Base-by-base conservation (phyloP, 2,329 filamentous ascomycete genomes). In the Endothia cerciana region DNA sequence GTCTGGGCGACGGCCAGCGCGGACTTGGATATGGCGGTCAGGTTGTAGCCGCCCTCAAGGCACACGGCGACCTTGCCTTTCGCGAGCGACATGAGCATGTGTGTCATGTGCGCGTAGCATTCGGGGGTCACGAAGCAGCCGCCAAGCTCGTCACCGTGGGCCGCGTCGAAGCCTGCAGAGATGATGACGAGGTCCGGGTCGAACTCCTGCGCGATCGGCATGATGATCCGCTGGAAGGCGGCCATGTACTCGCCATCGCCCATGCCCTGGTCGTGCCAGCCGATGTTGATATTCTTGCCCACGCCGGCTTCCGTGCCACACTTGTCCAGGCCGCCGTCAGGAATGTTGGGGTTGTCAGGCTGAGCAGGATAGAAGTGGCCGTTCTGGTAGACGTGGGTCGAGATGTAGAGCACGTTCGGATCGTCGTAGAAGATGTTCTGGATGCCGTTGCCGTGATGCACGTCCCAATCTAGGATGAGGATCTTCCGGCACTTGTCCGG, bases 51-150 rank as follows among this genome's bases (percentile, higher is more conserved):
- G 28, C 95, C 95, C 79, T 99, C 95, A 2, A 99, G 83, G 74
- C 94, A 97, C 10, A 97, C 94, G 2, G 92, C 91, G 17, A 99
- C 19, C 74, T 94, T 97, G 36, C 95, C 95, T 55, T 89, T 85
- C 0, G 95, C 94, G 25, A 99, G 83, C 2, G 92, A 93, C 94
- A 97, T 98, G 58, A 99, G 86, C 94, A 98, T 97, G 75, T 97
- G 93, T 19, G 95, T 98, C 95, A 99, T 98, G 74, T 99, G 94
- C 17, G 94, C 92, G 75, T 98, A 99, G 74, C 95, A 97, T 4
- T 89, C 80, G 0, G 95, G 95, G 0, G 93, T 91, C 5, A 99
- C 95, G 73, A 93, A 94, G 76, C 95, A 99, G 40, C 91, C 93
- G 60, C 95, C 95, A 1, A 99, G 85, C 74, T 95, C 90, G 76